Percentiles rank a stretch among this genome's conserved stretches.
Conservation (phyloP, 352 stramenopile genomes). For the Globisporangium rhizosaccharum region DNA sequence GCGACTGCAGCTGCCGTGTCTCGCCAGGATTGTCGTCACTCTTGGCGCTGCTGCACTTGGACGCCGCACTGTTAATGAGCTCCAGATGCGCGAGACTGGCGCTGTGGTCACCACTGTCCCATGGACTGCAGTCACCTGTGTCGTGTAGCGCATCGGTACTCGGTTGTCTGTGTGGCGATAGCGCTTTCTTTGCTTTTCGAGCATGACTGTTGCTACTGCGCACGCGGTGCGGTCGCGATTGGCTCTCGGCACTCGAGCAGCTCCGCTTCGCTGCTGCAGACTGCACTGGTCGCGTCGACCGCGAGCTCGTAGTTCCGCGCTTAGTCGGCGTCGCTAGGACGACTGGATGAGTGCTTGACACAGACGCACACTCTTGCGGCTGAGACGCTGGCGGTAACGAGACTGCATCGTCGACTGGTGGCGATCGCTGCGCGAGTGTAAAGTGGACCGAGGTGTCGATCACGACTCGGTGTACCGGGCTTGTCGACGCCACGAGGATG, state of each 20-base stretch:
- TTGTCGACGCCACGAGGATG: constrained; percentile 37
- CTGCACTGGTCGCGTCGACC: neutral
- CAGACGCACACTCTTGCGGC: neutral
- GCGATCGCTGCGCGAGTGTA: constrained; percentile 5
- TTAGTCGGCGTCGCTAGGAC: neutral
- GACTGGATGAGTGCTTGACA: too few species aligned
- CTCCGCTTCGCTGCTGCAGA: constrained; percentile 3
- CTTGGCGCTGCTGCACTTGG: neutral
- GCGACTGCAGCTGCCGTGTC: neutral
- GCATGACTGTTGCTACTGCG: constrained; percentile 7
- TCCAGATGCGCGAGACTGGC: constrained; percentile 6
- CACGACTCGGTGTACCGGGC: constrained; percentile 35
- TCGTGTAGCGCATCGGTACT: constrained; percentile 1
- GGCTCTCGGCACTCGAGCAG: constrained; percentile 9
- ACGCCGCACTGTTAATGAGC: neutral
- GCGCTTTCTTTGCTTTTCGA: neutral
- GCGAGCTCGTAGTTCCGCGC: neutral
- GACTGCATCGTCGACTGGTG: neutral
- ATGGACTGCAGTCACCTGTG: constrained; percentile 12
- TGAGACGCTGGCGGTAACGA: neutral
- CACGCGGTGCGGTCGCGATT: neutral
- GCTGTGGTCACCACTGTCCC: constrained; percentile 8
- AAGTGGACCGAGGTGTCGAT: constrained; percentile 58
- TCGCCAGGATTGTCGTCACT: neutral
- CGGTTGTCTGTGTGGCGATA: neutral